Percentiles rank a stretch among this genome's conserved stretches.
phyloP scores from a whole-genome alignment of 768 basidiomycete species.

The Leccinum longicurvipes region DNA sequence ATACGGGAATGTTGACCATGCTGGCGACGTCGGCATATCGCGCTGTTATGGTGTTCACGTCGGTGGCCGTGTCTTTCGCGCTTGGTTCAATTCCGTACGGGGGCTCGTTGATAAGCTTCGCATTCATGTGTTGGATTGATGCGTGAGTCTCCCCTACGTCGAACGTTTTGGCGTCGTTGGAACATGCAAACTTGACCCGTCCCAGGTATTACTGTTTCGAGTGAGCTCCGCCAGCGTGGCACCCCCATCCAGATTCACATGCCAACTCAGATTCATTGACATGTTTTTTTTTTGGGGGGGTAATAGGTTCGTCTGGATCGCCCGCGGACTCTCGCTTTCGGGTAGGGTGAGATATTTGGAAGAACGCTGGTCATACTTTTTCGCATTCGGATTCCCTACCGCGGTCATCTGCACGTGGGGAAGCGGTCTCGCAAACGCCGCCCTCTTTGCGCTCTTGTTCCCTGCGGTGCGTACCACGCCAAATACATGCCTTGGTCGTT shows the following conservation, averaged over 20 bases:
- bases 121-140: slow-evolving; percentile 84
- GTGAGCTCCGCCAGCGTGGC: slow-evolving; percentile 39
- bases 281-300: neutral
- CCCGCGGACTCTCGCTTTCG: slow-evolving; percentile 67
- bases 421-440: slow-evolving; percentile 74
- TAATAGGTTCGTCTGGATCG: slow-evolving; percentile 72
- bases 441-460: slow-evolving; percentile 78
- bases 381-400: slow-evolving; percentile 80
- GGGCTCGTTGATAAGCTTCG: slow-evolving; percentile 58
- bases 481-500: neutral
- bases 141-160: slow-evolving; percentile 53
- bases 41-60: slow-evolving; percentile 76
- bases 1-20: slow-evolving; percentile 67
- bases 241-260: neutral
- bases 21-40: slow-evolving; percentile 82
- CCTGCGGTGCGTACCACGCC: slow-evolving; percentile 54
- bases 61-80: slow-evolving; percentile 63
- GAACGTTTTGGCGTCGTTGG: neutral
- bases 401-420: slow-evolving; percentile 72
- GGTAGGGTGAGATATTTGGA: slow-evolving; percentile 71
- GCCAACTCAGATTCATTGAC: slow-evolving; percentile 10
- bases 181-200: slow-evolving; percentile 3
- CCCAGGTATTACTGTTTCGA: slow-evolving; percentile 87
- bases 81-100: slow-evolving; percentile 62
- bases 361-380: slow-evolving; percentile 87